phyloP scores from a whole-genome alignment of 176 grass and related monocot genomes.

The Zizania latifolia region DNA sequence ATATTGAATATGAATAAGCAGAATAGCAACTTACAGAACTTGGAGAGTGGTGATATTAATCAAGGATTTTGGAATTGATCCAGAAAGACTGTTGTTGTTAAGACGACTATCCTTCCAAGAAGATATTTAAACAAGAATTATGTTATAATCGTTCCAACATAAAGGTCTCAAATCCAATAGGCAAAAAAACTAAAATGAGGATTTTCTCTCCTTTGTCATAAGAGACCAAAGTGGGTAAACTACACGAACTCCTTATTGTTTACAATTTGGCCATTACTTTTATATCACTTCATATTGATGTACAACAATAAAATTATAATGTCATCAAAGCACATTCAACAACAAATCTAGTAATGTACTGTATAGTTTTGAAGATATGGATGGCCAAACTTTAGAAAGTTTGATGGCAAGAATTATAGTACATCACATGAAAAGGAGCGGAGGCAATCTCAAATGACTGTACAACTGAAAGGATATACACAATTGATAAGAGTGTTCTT shows the following conservation, averaged over 20 bases:
- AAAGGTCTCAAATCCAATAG: not conserved
- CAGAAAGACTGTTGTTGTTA: slow-evolving; percentile 72
- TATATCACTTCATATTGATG: no score
- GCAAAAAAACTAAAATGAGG: not conserved
- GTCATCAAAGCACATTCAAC: no score
- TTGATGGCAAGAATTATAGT: no score
- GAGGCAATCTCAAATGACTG: no score
- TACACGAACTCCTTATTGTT: not conserved
- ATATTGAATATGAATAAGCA: not conserved
- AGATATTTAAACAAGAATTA: slow-evolving; percentile 28
- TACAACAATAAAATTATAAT: no score
- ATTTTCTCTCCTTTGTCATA: not conserved
- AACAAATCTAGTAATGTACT: no score
- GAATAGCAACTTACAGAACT: slow-evolving; percentile 74
- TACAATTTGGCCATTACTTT: no score
- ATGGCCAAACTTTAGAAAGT: no score
- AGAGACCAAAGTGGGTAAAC: not conserved
- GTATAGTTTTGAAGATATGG: no score
- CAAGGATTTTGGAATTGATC: slow-evolving; percentile 52
- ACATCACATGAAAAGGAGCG: no score
- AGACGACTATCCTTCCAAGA: slow-evolving; percentile 61
- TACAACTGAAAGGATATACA: not conserved
- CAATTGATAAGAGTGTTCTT: slow-evolving; percentile 38
- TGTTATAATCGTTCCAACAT: slow-evolving; percentile 27
- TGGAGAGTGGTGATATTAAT: slow-evolving; percentile 51